Base-by-base conservation (phyloP, 805 yeast species). In the Jamesozyma rosinii region DNA sequence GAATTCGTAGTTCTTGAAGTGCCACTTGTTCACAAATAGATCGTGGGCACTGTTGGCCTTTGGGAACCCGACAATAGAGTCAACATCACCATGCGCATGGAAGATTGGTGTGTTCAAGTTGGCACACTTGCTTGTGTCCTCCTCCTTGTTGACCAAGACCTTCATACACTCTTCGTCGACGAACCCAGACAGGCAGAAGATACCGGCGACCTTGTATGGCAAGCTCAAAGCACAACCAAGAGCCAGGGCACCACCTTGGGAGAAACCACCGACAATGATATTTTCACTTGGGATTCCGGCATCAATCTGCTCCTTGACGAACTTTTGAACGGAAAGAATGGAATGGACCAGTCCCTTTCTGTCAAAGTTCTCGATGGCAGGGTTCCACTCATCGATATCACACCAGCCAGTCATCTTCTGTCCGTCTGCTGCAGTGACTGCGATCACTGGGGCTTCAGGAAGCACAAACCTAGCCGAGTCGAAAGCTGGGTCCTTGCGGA, bases 231-330 rank as follows among this genome's bases (percentile, higher is more conserved):
- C 69, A 14, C 81, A 57, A 2, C 84, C 86, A 46, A 84, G 66
- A 1, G 92, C 66, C 10, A 90, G 47, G 1, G 95, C 88, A 39
- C 87, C 94, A 43, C 98, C 98, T 65, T 92, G 98, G 4, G 94
- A 82, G 59, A 92, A 92, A 0, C 98, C 98, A 30, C 97, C 97
- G 44, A 92, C 68, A n/a, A 92, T 68, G 38, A 92, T 83, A 42
- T 83, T 75, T 15, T 76, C 77, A 0, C 82, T 68, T 3, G 75
- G 70, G 30, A 83, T 72, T 9, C 81, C 77, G 5, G 54, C 52
- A 8, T 72, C 74, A 14, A 74, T 66, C 50, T 81, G 78, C 43
- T 77, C 77, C 18, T 71, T 59, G 35, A 83, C 69, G 49, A 72
- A 65, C 1, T 53, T 52, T 40, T 71, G 67, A 20, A 81, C 66